Evolutionary conservation across 176 grass and related monocot genomes (phyloP).

Genomic region (Zizania latifolia): DNA sequence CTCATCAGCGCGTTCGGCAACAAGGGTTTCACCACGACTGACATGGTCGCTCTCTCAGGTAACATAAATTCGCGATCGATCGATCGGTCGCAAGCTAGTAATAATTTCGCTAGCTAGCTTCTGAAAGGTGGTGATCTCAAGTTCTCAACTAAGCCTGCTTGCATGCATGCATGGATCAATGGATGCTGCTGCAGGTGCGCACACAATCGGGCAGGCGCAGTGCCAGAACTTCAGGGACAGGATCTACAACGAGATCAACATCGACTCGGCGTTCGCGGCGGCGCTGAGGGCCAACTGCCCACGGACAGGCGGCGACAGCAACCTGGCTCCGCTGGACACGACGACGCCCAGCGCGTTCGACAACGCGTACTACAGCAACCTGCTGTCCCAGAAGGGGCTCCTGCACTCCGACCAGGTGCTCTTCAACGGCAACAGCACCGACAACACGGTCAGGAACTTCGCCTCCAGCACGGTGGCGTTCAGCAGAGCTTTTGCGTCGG

Average conservation of each 20-base stretch:
- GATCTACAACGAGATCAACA: conserved; percentile 71
- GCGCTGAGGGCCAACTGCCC: conserved; percentile 43
- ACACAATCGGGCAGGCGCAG: conserved; percentile 67
- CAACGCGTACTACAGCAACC: conserved; percentile 37
- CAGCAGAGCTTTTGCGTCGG: conserved; percentile 16
- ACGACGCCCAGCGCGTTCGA: conserved; percentile 17
- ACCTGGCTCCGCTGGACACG: conserved; percentile 35
- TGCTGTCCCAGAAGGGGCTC: conserved; percentile 27
- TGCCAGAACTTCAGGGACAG: conserved; percentile 42
- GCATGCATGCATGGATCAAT: no score
- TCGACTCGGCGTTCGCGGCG: conserved; percentile 29
- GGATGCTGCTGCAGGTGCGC: conserved; percentile 34
- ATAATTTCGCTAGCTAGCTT: no score
- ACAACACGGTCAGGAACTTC: conserved; percentile 21
- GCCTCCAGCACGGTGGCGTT: background rate
- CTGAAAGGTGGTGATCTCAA: no score
- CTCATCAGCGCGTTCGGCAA: conserved; percentile 27
- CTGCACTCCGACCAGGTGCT: conserved; percentile 45
- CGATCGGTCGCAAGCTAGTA: background rate
- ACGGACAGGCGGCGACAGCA: background rate
- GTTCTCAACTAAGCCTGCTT: no score
- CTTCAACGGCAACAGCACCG: conserved; percentile 29
- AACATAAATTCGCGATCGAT: background rate
- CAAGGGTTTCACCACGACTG: conserved; percentile 41
- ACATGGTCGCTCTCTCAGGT: conserved; percentile 75